These are phyloP conservation scores for Leccinum discolor DNA, from an alignment of 1,284 basidiomycete species.

Conservation along the genomic window DNA sequence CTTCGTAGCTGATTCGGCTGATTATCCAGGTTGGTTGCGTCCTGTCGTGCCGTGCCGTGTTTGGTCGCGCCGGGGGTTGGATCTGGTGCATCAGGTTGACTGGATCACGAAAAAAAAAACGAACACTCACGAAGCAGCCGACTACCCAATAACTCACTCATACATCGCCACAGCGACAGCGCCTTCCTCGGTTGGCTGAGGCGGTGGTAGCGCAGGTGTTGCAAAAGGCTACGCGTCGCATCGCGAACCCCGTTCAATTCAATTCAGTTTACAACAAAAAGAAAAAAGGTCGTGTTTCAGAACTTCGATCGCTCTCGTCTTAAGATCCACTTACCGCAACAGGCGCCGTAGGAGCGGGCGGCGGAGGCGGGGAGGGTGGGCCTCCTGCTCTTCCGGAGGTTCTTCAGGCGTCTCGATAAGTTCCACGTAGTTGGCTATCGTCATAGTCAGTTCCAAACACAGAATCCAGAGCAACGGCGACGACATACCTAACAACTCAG, in stretches of 20 bases:
- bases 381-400: conserved; percentile 33
- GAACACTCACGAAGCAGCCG: background rate
- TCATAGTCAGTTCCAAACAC: background rate
- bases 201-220: conserved; percentile 38
- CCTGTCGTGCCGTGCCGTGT: too few species aligned
- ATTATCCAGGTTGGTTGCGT: too few species aligned
- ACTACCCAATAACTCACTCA: conserved; percentile 51
- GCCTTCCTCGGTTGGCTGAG: conserved; percentile 51
- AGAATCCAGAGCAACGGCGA: background rate
- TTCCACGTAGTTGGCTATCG: conserved; percentile 81
- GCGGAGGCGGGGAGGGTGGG: conserved; percentile 41
- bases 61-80: background rate
- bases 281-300: background rate
- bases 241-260: conserved; percentile 19
- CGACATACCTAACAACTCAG: conserved; percentile 69
- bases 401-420: conserved; percentile 52
- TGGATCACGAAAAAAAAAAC: background rate
- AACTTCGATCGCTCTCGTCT: too few species aligned
- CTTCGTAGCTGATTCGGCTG: conserved; percentile 65
- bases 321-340: conserved; percentile 32
- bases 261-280: background rate
- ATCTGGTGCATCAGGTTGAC: background rate
- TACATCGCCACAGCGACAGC: conserved; percentile 73
- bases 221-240: conserved; percentile 39
- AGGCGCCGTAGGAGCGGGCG: conserved; percentile 47